Percentiles rank a stretch among this genome's conserved stretches.
Conservation (phyloP, 768 basidiomycete species). For the Mycena belliarum region DNA sequence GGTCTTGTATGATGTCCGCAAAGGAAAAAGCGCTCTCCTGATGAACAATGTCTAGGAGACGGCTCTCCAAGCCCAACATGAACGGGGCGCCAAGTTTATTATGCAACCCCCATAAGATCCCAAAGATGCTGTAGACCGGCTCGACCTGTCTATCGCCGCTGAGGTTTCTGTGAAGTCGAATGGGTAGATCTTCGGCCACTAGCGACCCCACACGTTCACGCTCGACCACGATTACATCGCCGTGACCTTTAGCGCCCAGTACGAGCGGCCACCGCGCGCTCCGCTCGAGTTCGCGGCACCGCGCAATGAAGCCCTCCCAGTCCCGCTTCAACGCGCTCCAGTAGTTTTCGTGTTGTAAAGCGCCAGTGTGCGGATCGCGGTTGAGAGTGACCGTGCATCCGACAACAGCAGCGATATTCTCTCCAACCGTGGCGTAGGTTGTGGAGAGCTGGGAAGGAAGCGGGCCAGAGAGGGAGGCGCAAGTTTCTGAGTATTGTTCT, state of each 20-base stretch:
- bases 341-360: conserved; percentile 74
- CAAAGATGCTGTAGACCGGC: conserved; percentile 56
- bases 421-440: conserved; percentile 65
- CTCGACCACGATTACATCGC: conserved; percentile 66
- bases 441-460: conserved; percentile 57
- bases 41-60: conserved; percentile 63
- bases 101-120: conserved; percentile 64
- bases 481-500: conserved; percentile 76
- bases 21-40: conserved; percentile 81
- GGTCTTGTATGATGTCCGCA: conserved; percentile 71
- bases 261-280: conserved; percentile 79
- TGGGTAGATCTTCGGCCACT: conserved; percentile 66
- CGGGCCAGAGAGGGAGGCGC: conserved; percentile 63
- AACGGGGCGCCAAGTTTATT: conserved; percentile 59
- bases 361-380: conserved; percentile 76
- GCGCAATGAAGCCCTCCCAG: conserved; percentile 94
- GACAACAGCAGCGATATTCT: conserved; percentile 81
- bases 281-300: conserved; percentile 88
- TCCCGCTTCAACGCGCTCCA: conserved; percentile 86
- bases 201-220: conserved; percentile 73
- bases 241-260: conserved; percentile 49
- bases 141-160: conserved; percentile 45
- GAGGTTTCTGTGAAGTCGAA: conserved; percentile 56
- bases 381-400: conserved; percentile 81
- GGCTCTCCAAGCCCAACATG: conserved; percentile 57